Evolutionary conservation across 2,329 filamentous ascomycete species (phyloP), one percentile per base, ranked within the genome.

Genomic region (Aspergillus brasiliensis): DNA sequence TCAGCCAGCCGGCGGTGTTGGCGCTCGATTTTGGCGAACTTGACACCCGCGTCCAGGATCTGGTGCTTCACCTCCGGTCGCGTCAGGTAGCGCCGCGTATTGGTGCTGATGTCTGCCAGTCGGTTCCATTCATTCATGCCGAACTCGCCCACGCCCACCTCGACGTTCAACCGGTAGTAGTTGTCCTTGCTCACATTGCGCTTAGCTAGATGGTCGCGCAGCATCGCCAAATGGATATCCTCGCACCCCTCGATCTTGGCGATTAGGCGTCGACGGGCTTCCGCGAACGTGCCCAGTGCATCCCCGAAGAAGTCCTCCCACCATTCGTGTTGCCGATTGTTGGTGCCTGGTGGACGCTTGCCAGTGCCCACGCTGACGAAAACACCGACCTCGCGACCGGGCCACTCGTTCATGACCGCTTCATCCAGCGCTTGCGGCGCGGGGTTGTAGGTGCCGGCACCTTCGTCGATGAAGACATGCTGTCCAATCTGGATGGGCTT

Each of bases 121-220:
- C 93, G 87, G 69, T 91, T 86, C 95, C 95, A 99, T 74, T 98
- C 95, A 73, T 98, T 99, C 92, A 99, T 98, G 54, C 91, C 94
- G 74, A 97, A 98, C 72, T 98, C 95, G 56, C 94, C 93, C 3
- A 98, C 93, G 1, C 94, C 95, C 15, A 97, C 88, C 72, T 98
- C 93, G 42, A 98, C 95, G 65, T 99, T 99, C n/a, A 98, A 82
- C 7, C 95, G 90, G 75, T 92, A 96, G 79, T 99, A 99, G 74
- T 96, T 91, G 60, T 97, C 93, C 54, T 86, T 85, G 68, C 90
- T 93, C 61, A 98, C 91, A 25, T 89, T 87, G 34, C 92, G 87
- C 73, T 88, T 90, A 6, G 85, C 79, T 21, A 98, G 82, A 66
- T 93, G 86, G 51, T 96, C 90, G 60, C 86, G 87, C 60, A 90